These are phyloP conservation scores for Perkinsus marinus DNA, from an alignment of 169 alveolate species.

Conservation along the genomic window DNA sequence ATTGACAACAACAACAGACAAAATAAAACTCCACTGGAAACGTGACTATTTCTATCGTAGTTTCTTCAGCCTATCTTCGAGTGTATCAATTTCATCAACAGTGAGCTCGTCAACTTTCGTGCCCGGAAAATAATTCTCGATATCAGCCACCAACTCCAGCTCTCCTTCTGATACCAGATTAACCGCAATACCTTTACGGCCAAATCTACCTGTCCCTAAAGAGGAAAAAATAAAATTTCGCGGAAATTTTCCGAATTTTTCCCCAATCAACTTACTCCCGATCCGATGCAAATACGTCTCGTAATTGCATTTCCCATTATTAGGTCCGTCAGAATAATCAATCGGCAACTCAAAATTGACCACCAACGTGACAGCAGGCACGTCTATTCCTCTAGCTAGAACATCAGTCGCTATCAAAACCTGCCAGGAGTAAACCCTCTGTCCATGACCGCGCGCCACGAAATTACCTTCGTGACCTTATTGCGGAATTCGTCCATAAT, in stretches of 20 bases:
- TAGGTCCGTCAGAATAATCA: slow-evolving; percentile 38
- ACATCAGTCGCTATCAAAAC: slow-evolving; percentile 93
- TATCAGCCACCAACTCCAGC: slow-evolving; percentile 29
- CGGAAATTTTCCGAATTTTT: too few relatives aligned
- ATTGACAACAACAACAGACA: too few relatives aligned
- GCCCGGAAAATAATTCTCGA: too few relatives aligned
- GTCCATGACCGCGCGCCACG: too few relatives aligned
- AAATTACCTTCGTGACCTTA: too few relatives aligned
- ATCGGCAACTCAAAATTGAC: slow-evolving; percentile 85
- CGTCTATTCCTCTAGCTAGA: slow-evolving; percentile 95
- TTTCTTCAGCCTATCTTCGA: too few relatives aligned
- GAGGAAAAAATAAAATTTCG: too few relatives aligned
- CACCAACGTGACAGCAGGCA: slow-evolving; percentile 84
- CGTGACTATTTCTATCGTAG: too few relatives aligned
- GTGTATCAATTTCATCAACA: too few relatives aligned
- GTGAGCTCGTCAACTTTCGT: too few relatives aligned
- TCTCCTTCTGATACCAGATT: slow-evolving; percentile 44
- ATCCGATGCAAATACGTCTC: slow-evolving; percentile 83
- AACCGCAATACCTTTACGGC: slow-evolving; percentile 81
- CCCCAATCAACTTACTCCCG: slow-evolving; percentile 65
- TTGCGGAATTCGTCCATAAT: slow-evolving; percentile 82
- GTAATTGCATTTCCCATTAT: slow-evolving; percentile 9
- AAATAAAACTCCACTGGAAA: too few relatives aligned
- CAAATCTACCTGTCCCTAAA: slow-evolving; percentile 77
- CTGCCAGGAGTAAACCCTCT: slow-evolving; percentile 13